Evolutionary conservation across 1,139 yeast species (phyloP), one percentile per base, ranked within the genome.

Genomic region (Yamadazyma siamensis): DNA sequence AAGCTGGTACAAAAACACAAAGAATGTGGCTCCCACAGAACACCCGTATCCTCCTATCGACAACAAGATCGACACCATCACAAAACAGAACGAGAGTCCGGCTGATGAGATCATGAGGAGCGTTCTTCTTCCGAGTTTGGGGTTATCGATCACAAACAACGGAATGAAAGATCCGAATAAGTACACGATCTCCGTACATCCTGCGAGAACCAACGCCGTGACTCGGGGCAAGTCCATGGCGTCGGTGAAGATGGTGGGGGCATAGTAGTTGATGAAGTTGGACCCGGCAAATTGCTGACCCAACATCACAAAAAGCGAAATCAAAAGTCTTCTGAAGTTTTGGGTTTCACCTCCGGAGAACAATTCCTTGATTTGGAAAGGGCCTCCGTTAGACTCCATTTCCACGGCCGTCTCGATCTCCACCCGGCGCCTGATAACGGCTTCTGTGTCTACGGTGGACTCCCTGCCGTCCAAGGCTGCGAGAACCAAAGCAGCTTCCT

Each of bases 51-150:
- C 26, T 15, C 39, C 39, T 8, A 55, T 54, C 16, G 48, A 45
- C 10, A 13, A 46, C 43, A 12, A 40, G 13, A 46, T 51, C 2
- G 57, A 54, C 23, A 56, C 43, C 24, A 54, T 40, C 21, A 53
- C 54, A 58, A 59, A 55, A 16, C 54, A 47, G 6, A 52, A 21
- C 4, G 59, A 50, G 48, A 67, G 58, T 38, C 77, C 79, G 26
- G 56, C 49, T 13, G 80, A 75, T 40, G 81, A 80, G 41, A 58
- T 56, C 35, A 75, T 54, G 41, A 76, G 47, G 25, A 75, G 49
- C 4, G 59, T 42, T 43, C 81, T 61, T 53, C 81, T 65, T 28
- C 82, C 82, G 22, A 69, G 48, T 14, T 54, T 51, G 53, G 70
- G 71, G 49, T 68, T 68, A 46, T 77, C 82, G 41, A 73, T 59